phyloP scores from a whole-genome alignment of 371 early-diverging fungal species.

The Actinomucor elegans region DNA sequence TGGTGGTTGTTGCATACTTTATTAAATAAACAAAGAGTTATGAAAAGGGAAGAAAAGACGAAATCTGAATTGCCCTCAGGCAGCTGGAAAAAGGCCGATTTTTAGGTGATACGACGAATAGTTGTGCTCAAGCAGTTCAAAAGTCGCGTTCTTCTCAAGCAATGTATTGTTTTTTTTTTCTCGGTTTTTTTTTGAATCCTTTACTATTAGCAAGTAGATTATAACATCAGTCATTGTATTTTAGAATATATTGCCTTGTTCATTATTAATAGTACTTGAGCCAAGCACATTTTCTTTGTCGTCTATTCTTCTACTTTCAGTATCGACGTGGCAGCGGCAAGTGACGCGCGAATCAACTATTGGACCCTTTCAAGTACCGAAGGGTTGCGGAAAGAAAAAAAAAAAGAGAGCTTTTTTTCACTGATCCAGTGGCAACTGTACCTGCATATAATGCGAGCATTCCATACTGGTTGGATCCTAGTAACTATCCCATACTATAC shows the following conservation, averaged over 20 bases:
- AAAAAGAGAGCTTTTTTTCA: too few relatives aligned
- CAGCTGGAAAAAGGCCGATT: background rate
- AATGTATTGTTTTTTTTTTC: too few relatives aligned
- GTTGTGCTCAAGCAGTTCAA: background rate
- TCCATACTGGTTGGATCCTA: too few relatives aligned
- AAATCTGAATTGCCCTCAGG: background rate
- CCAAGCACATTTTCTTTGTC: background rate
- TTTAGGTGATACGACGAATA: background rate
- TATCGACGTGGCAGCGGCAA: conserved; percentile 3
- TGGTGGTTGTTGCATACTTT: background rate
- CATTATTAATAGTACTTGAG: background rate
- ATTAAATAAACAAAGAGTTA: background rate
- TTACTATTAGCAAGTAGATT: background rate
- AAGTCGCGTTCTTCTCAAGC: conserved; percentile 5
- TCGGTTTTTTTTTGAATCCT: background rate
- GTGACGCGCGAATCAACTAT: background rate
- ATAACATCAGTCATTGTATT: background rate
- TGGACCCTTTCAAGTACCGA: too few relatives aligned
- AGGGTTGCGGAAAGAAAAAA: too few relatives aligned
- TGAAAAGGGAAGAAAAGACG: background rate
- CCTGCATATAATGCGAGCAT: too few relatives aligned
- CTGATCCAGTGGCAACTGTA: too few relatives aligned
- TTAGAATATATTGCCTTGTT: background rate
- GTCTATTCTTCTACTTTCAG: background rate
- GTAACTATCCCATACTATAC: too few relatives aligned